A percentile compares a stretch with the other conserved stretches of the same genome.
These are phyloP conservation scores for Phyllosticta citribraziliensis DNA, from an alignment of 2,329 filamentous ascomycete species.

Conservation along the genomic window DNA sequence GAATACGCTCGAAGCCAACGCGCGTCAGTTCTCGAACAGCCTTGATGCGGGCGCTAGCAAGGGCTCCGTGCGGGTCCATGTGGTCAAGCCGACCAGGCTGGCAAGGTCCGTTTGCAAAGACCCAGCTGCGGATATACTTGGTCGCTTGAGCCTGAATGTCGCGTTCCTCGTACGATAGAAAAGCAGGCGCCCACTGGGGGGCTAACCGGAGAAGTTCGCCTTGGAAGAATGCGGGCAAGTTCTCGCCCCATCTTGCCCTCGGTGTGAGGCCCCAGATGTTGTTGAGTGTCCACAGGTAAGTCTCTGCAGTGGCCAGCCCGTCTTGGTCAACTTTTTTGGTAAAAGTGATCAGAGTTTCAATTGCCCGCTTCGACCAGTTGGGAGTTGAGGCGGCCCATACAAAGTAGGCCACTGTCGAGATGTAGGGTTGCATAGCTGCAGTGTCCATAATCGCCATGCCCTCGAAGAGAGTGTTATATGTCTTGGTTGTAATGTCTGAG, in stretches of 20 bases:
- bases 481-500: not conserved
- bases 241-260: not conserved
- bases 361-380: not conserved
- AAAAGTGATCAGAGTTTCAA: not conserved
- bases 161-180: constrained; percentile 23
- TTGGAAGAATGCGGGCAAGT: constrained; percentile 16
- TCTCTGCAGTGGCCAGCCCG: not conserved
- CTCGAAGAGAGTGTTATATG: not conserved
- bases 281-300: not conserved
- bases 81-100: not conserved
- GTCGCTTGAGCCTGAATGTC: constrained; percentile 18
- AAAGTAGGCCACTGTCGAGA: not conserved
- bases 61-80: not conserved
- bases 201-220: constrained; percentile 15
- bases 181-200: constrained; percentile 14
- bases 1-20: not conserved
- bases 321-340: not conserved
- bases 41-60: not conserved
- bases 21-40: not conserved
- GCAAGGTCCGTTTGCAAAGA: constrained; percentile 10
- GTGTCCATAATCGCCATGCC: not conserved
- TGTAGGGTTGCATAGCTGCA: constrained; percentile 11
- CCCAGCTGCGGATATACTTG: constrained; percentile 18
- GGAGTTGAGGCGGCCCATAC: not conserved
- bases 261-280: not conserved